Base-by-base conservation (phyloP, 768 basidiomycete genomes). In the Steccherinum ochraceum region DNA sequence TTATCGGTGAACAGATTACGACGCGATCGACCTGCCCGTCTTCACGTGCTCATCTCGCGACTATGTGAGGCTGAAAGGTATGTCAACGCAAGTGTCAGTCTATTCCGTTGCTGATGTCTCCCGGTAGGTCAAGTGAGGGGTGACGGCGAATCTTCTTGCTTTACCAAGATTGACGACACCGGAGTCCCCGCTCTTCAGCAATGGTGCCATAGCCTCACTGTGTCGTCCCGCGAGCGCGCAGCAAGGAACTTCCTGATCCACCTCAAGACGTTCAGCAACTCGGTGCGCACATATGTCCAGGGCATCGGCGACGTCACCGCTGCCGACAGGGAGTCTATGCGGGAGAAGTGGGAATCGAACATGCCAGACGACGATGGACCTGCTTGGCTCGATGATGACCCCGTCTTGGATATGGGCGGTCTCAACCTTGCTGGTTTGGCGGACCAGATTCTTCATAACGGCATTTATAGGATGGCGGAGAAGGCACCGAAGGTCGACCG, bases 11-110 rank as follows among this genome's bases (percentile, higher is more conserved):
- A 19, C 45, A 82, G 82, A 83, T 58, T 83, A 84, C 55, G 72
- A 74, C 24, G 72, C 69, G 1, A 82, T 83, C 48, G 70, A 83
- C 52, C 72, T 84, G 3, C 82, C 82, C 2, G 80, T 81, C 11
- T 83, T 83, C 62, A 80, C 79, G 16, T 75, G 72, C 51, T 83
- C 81, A 1, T 73, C 78, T 39, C 72, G 81, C 16, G 81, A 84
- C 60, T 83, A 84, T 55, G 71, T 81, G 16, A 68, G 81, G 40
- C 60, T 83, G 20, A 80, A 72, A 40, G 68, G 75, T 76, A 72
- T 39, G 56, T 62, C 5, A 48, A 24, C 25, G 12, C 21, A 44
- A 3, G 20, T 3, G 20, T 24, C 20, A 43, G 54, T 27, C 5
- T 10, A 19, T 11, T 13, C n/a, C 39, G 20, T 20, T 25, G 25